phyloP scores from a whole-genome alignment of 192 early-diverging fungal genomes.

The Backusella sp. region DNA sequence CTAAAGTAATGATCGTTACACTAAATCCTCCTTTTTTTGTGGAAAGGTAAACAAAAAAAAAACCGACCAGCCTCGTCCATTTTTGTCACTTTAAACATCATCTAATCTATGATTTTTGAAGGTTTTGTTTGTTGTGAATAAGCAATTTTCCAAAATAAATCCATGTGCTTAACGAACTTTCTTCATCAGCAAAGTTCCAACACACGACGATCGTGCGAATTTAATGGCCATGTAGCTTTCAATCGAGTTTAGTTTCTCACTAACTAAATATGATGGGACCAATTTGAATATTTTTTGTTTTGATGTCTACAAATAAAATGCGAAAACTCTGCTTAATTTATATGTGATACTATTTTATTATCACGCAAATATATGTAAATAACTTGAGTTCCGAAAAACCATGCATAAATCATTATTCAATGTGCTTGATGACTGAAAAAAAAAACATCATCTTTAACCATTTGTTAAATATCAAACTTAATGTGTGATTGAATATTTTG shows the following conservation, averaged over 20 bases:
- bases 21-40: not conserved
- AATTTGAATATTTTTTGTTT: not conserved
- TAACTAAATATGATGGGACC: not conserved
- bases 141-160: not conserved
- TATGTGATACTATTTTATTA: not conserved
- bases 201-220: constrained; percentile 1
- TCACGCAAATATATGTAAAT: not conserved
- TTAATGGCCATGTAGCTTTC: not conserved
- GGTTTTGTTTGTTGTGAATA: not conserved
- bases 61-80: not conserved
- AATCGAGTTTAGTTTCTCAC: not conserved
- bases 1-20: not conserved
- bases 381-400: not conserved
- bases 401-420: not conserved
- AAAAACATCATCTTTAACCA: not conserved
- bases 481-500: not conserved
- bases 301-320: not conserved
- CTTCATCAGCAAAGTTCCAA: not conserved
- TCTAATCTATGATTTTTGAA: not conserved
- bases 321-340: not conserved
- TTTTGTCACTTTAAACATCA: not conserved
- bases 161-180: not conserved
- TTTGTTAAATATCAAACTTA: not conserved
- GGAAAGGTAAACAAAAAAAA: not conserved
- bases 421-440: not conserved